A percentile compares a stretch with the other conserved stretches of the same genome.
Conservation (phyloP, 495 filamentous ascomycete species). For the Elasticomyces elasticus region DNA sequence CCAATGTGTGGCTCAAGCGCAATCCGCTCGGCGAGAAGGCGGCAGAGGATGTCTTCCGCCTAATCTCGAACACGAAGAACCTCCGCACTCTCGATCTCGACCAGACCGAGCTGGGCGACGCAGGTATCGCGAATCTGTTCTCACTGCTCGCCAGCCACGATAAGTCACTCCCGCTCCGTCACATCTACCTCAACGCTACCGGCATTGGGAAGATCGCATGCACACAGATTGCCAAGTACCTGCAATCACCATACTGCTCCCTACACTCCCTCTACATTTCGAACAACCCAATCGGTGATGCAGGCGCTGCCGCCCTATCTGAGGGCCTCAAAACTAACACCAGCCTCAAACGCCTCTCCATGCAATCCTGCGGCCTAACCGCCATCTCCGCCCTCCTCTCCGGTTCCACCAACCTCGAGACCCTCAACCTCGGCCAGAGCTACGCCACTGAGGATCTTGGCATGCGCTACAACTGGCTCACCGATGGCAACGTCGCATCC, state of each 20-base stretch:
- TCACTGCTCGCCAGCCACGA: constrained; percentile 16
- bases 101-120: constrained; percentile 35
- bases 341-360: constrained; percentile 24
- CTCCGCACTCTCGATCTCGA: constrained; percentile 36
- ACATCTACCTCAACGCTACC: constrained; percentile 34
- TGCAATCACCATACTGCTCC: constrained; percentile 23
- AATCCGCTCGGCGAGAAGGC: constrained; percentile 33
- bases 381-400: constrained; percentile 22
- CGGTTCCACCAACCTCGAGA: constrained; percentile 18
- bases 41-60: constrained; percentile 21
- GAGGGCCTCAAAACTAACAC: constrained; percentile 22
- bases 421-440: constrained; percentile 29
- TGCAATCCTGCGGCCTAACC: constrained; percentile 27
- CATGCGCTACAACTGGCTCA: constrained; percentile 30
- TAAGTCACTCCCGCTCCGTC: constrained; percentile 22
- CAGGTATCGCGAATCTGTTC: constrained; percentile 31
- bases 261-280: constrained; percentile 31
- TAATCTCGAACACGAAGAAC: constrained; percentile 28
- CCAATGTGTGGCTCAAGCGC: constrained; percentile 40
- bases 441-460: constrained; percentile 32
- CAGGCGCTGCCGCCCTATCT: constrained; percentile 23
- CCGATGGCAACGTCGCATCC: constrained; percentile 10
- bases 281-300: constrained; percentile 30
- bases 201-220: constrained; percentile 28
- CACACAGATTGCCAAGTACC: constrained; percentile 22